Evolutionary conservation across 2,329 filamentous ascomycete species (phyloP), one percentile per base, ranked within the genome.

Genomic region (Aspergillus bombycis): DNA sequence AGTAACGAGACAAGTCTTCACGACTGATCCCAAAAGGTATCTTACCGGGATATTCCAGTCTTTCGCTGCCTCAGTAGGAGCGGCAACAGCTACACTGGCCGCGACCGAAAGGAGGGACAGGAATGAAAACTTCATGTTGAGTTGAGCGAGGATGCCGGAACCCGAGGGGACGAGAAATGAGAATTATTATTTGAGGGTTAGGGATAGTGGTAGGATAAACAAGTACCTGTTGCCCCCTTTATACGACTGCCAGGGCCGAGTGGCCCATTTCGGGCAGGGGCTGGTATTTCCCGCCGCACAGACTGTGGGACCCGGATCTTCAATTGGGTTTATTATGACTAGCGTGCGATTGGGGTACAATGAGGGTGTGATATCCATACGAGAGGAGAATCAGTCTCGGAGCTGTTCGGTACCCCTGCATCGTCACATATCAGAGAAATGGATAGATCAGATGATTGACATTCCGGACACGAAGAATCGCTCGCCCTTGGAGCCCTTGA

Each of bases 11-110:
- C n/a, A 41, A 0, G 7, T 1, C 19, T 16, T n/a, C 8, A 41
- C 7, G 19, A 4, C 10, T n/a, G 38, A 41, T n/a, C 0, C 1
- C 16, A 3, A 19, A 41, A 41, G 2, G 19, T 0, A 2, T 41
- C 7, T n/a, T 41, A 41, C 38, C 8, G 38, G 38, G 3, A 41
- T 5, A n/a, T 1, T 8, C 14, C 14, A 8, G 38, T 41, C 19
- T n/a, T 41, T 41, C 0, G 19, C 19, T 41, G 38, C 19, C 38
- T 41, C 19, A 0, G 38, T 41, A 2, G 38, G 38, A 41, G 38
- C 38, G 8, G 38, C 38, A 41, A 41, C 1, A 41, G 38, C 38
- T n/a, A 41, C 19, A 41, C 38, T 16, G 1, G 38, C 4, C 38
- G 38, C 38, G 19, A n/a, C 38, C 2, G 38, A 41, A 41, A 41